A percentile compares a stretch with the other conserved stretches of the same genome.
Evolutionary conservation across 306 rosid genomes (phyloP).

Genomic region (Dalbergia cochinchinensis): DNA sequence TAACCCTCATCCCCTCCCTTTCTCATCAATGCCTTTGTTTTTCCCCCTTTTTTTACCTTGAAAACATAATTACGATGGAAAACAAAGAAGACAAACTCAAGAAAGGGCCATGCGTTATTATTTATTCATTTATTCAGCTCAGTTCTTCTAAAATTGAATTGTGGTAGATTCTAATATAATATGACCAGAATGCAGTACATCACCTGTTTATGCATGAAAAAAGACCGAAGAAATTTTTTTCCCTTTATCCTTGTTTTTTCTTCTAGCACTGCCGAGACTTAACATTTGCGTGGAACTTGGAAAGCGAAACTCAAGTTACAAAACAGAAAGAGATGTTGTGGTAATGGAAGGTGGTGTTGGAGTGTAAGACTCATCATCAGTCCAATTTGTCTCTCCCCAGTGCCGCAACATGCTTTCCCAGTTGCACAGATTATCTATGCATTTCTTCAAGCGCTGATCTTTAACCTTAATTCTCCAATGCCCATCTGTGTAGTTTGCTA

Average conservation of each 20-base stretch:
- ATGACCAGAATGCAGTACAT: constrained; percentile 35
- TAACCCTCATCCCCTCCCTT: no score
- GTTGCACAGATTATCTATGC: constrained; percentile 74
- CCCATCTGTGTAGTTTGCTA: constrained; percentile 74
- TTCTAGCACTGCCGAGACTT: constrained; percentile 30
- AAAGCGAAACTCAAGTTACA: constrained; percentile 39
- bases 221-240: neutral
- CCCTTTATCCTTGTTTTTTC: neutral
- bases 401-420: constrained; percentile 94
- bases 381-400: constrained; percentile 99
- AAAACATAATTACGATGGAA: neutral
- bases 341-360: constrained; percentile 69
- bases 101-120: neutral
- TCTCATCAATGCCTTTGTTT: no score
- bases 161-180: constrained; percentile 16
- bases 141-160: constrained; percentile 35
- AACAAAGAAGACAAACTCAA: neutral
- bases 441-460: constrained; percentile 72
- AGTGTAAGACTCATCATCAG: constrained; percentile 61
- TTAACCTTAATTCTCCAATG: constrained; percentile 79
- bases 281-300: neutral
- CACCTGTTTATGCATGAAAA: constrained; percentile 43
- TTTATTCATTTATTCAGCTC: constrained; percentile 16
- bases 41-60: no score
- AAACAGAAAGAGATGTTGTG: constrained; percentile 47